These are phyloP conservation scores for Venturia oleaginea DNA, from an alignment of 2,329 filamentous ascomycete genomes.

Conservation along the genomic window DNA sequence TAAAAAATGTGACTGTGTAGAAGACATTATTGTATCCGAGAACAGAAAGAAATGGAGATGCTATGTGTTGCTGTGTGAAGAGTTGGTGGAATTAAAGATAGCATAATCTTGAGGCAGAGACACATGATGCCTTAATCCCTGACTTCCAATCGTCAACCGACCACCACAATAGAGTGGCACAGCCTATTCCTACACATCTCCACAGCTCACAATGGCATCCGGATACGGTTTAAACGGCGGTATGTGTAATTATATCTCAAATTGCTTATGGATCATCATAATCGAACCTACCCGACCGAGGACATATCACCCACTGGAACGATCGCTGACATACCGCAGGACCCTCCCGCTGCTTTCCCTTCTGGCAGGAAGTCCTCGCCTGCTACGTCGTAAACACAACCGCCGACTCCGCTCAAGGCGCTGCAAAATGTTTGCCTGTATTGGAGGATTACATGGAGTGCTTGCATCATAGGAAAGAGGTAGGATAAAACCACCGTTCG, in stretches of 20 bases:
- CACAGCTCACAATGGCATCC: slow-evolving; percentile 56
- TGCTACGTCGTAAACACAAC: slow-evolving; percentile 95
- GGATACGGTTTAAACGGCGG: slow-evolving; percentile 75
- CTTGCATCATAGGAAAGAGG: slow-evolving; percentile 98
- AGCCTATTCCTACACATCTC: neutral
- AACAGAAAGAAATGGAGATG: neutral
- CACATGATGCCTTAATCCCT: neutral
- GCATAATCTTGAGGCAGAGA: neutral
- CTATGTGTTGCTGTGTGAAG: neutral
- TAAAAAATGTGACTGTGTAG: neutral
- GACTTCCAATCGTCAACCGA: neutral
- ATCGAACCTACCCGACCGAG: neutral
- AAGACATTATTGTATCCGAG: neutral
- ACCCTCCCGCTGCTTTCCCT: slow-evolving; percentile 84
- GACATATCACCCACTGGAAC: neutral
- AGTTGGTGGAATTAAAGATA: neutral
- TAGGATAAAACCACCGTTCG: slow-evolving; percentile 29
- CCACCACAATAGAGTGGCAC: neutral
- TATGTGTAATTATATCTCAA: slow-evolving; percentile 34
- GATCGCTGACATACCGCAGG: slow-evolving; percentile 33
- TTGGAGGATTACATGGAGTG: slow-evolving; percentile 99
- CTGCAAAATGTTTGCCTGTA: slow-evolving; percentile 69
- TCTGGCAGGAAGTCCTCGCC: slow-evolving; percentile 98
- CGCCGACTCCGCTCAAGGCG: slow-evolving; percentile 61
- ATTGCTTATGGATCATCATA: neutral